Conservation (phyloP, 208 protist genomes). For the Trypanosoma melophagium region DNA sequence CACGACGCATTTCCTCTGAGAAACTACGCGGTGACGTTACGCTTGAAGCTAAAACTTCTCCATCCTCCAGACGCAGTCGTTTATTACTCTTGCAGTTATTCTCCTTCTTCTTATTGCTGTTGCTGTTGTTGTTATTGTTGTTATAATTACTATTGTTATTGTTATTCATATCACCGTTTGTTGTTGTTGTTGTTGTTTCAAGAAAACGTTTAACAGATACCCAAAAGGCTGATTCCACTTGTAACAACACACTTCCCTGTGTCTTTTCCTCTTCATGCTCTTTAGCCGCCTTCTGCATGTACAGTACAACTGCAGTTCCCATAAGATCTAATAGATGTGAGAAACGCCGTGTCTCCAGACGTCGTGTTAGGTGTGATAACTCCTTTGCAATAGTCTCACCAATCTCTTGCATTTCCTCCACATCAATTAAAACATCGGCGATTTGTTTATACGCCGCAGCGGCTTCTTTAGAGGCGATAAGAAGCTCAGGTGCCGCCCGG, state of each 20-base stretch:
- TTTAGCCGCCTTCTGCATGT: slow-evolving; percentile 33
- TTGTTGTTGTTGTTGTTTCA: neutral
- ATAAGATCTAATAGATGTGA: slow-evolving; percentile 42
- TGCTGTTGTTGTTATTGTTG: neutral
- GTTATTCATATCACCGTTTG: neutral
- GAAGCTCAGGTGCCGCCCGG: slow-evolving; percentile 37
- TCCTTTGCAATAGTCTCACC: slow-evolving; percentile 22
- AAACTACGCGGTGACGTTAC: slow-evolving; percentile 1
- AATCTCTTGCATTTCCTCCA: neutral
- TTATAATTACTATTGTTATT: neutral
- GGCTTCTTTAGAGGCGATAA: slow-evolving; percentile 35
- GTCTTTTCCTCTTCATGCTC: slow-evolving; percentile 11
- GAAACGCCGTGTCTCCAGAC: slow-evolving; percentile 29
- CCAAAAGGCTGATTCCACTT: slow-evolving; percentile 17
- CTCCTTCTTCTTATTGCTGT: no score
- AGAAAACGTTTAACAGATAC: slow-evolving; percentile 10
- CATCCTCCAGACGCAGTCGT: neutral
- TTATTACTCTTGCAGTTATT: neutral
- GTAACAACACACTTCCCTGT: neutral
- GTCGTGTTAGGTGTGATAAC: slow-evolving; percentile 17
- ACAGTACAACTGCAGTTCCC: slow-evolving; percentile 42
- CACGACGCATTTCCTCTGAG: slow-evolving; percentile 13
- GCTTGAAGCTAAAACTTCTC: neutral
- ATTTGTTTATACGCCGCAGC: slow-evolving; percentile 32
- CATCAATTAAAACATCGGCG: slow-evolving; percentile 28